Conservation (phyloP, 2,329 filamentous ascomycete species). For the Fusarium sp. region DNA sequence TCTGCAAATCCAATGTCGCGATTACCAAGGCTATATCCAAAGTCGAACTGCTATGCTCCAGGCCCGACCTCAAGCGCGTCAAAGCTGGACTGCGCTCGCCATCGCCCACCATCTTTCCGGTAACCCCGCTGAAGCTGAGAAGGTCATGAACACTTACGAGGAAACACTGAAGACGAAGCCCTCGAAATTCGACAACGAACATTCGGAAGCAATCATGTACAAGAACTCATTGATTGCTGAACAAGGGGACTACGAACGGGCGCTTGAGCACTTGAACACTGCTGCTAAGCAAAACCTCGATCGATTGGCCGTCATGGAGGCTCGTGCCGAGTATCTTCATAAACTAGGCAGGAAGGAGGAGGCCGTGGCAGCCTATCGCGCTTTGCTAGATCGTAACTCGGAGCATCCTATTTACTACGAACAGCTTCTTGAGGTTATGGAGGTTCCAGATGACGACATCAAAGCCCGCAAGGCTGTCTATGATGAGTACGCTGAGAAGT, state of each 20-base stretch:
- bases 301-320: constrained; percentile 84
- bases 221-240: constrained; percentile 96
- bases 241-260: constrained; percentile 82
- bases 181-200: constrained; percentile 83
- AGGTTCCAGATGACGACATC: constrained; percentile 67
- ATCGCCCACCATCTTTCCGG: constrained; percentile 93
- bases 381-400: constrained; percentile 84
- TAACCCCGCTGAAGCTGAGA: constrained; percentile 86
- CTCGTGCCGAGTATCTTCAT: constrained; percentile 84
- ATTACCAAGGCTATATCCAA: constrained; percentile 92
- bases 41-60: constrained; percentile 90
- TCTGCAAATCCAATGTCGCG: constrained; percentile 95
- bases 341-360: constrained; percentile 82
- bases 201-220: constrained; percentile 93
- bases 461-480: constrained; percentile 77
- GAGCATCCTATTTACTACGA: constrained; percentile 91
- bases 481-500: constrained; percentile 81
- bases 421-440: constrained; percentile 76
- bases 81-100: constrained; percentile 98
- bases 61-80: constrained; percentile 80
- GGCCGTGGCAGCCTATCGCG: constrained; percentile 82
- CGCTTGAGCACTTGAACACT: constrained; percentile 85
- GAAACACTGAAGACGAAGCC: constrained; percentile 88
- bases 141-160: constrained; percentile 90
- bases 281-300: constrained; percentile 84